phyloP scores from a whole-genome alignment of 2,329 filamentous ascomycete species.

The Fusarium sp. region DNA sequence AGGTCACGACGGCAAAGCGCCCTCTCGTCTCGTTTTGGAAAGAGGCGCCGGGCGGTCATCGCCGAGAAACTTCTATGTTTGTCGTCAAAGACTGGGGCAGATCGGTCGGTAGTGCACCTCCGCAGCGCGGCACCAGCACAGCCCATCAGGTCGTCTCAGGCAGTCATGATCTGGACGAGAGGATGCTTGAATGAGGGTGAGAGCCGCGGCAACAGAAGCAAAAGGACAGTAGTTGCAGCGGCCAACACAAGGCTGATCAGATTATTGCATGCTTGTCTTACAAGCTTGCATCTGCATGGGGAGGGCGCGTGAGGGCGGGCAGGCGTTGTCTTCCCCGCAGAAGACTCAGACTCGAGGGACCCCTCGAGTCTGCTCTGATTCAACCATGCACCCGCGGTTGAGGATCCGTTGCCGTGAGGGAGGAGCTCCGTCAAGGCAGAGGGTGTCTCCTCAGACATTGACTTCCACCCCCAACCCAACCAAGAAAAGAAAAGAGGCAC shows the following conservation, averaged over 20 bases:
- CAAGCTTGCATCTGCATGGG: constrained; percentile 2
- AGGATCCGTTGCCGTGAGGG: background rate
- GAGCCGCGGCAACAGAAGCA: background rate
- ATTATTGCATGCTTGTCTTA: constrained; percentile 7
- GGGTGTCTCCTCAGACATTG: background rate
- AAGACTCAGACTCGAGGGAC: background rate
- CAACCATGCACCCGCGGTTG: constrained; percentile 8
- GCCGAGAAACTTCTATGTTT: constrained; percentile 26
- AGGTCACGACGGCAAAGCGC: constrained; percentile 8
- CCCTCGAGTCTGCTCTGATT: constrained; percentile 2
- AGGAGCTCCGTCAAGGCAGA: constrained; percentile 5
- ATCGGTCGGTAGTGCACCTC: background rate
- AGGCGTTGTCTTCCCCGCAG: constrained; percentile 9
- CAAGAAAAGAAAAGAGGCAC: constrained; percentile 20
- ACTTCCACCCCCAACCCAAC: background rate
- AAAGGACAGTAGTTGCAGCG: background rate
- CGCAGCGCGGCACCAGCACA: constrained; percentile 5
- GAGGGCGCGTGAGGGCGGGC: constrained; percentile 1
- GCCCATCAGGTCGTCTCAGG: constrained; percentile 6
- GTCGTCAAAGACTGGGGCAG: constrained; percentile 8
- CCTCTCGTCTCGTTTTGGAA: constrained; percentile 23
- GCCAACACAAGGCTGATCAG: constrained; percentile 8
- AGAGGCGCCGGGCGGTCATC: constrained; percentile 32
- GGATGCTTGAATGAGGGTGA: background rate
- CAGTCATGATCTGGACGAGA: constrained; percentile 7